phyloP scores from a whole-genome alignment of 176 grass and related monocot genomes.

The Urochloa ruziziensis region DNA sequence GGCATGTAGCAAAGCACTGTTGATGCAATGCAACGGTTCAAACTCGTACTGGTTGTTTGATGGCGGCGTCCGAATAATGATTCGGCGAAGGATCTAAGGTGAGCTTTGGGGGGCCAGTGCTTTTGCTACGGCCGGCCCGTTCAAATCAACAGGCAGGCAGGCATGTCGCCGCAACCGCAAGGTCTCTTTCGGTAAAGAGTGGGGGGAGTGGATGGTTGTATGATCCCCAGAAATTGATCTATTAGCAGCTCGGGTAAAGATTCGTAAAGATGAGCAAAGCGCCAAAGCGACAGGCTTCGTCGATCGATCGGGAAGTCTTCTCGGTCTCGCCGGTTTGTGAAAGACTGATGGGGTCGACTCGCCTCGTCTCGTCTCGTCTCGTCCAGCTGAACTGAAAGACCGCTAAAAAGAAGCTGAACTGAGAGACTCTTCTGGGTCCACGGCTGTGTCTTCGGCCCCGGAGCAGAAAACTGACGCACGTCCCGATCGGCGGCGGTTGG shows the following conservation, averaged over 20 bases:
- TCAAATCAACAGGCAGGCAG: conserved; percentile 10
- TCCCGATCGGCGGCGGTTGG: too few relatives aligned
- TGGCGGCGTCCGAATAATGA: neutral
- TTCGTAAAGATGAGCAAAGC: neutral
- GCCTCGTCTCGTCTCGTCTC: neutral
- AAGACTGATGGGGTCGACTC: too few relatives aligned
- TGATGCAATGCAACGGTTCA: neutral
- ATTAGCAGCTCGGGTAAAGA: neutral
- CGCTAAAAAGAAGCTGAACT: too few relatives aligned
- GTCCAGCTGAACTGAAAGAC: neutral
- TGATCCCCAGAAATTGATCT: neutral
- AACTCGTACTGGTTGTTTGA: neutral
- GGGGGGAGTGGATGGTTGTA: neutral
- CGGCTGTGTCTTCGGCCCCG: too few relatives aligned
- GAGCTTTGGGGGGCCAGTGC: neutral
- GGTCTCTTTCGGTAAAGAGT: neutral
- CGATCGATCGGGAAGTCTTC: neutral
- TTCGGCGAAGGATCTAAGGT: conserved; percentile 4
- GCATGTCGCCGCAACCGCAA: neutral
- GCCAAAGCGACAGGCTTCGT: neutral
- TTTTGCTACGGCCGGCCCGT: neutral
- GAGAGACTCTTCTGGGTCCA: neutral
- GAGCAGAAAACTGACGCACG: too few relatives aligned
- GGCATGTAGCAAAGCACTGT: neutral
- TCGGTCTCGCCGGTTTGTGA: neutral